These are phyloP conservation scores for Sporobolomyces roseus DNA, from an alignment of 768 basidiomycete genomes.

Conservation along the genomic window DNA sequence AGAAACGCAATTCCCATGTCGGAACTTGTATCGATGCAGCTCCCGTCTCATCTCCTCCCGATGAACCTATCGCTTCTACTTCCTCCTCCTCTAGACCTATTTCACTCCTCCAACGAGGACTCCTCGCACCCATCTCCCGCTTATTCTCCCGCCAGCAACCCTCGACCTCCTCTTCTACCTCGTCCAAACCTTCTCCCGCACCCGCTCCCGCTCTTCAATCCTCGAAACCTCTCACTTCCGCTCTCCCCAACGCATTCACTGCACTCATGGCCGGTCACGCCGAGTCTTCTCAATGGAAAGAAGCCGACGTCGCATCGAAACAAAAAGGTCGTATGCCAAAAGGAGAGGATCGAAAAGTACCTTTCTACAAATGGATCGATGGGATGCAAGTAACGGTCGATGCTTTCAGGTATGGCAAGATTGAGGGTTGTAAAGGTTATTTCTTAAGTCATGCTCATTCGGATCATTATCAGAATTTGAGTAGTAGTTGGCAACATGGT, in stretches of 20 bases:
- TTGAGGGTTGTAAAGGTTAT: constrained; percentile 70
- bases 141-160: constrained; percentile 15
- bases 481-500: constrained; percentile 79
- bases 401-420: constrained; percentile 88
- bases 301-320: constrained; percentile 61
- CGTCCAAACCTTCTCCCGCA: background rate
- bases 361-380: constrained; percentile 85
- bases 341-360: constrained; percentile 52
- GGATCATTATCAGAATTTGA: constrained; percentile 60
- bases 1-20: constrained; percentile 15
- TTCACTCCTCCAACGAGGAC: constrained; percentile 4
- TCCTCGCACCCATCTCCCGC: constrained; percentile 28
- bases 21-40: background rate
- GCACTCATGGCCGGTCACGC: constrained; percentile 84
- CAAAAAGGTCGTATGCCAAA: constrained; percentile 48
- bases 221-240: constrained; percentile 8
- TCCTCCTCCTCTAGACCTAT: background rate
- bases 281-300: constrained; percentile 79
- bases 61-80: background rate
- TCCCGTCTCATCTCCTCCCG: no score
- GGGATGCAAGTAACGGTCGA: constrained; percentile 99
- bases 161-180: background rate
- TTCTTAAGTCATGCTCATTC: constrained; percentile 78
- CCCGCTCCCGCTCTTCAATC: background rate
- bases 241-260: constrained; percentile 59